Evolutionary conservation across 257 asterid genomes (phyloP).

Genomic region (Solanum neorickii): DNA sequence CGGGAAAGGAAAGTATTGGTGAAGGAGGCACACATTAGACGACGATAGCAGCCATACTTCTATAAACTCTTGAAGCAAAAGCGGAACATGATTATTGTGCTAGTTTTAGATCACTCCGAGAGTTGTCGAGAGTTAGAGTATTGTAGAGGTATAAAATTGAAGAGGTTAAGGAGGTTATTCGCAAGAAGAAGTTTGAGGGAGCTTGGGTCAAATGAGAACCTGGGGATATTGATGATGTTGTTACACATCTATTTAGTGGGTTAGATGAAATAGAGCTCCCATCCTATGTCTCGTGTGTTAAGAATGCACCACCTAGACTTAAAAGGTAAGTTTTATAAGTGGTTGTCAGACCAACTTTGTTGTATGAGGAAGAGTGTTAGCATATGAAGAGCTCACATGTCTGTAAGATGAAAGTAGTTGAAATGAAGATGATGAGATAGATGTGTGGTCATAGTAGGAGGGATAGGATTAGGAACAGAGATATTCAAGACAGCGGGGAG

Average conservation of each 20-base stretch:
- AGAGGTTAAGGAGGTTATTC: neutral
- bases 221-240: neutral
- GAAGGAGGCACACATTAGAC: neutral
- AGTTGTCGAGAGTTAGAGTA: neutral
- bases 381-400: neutral
- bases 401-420: neutral
- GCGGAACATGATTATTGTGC: neutral
- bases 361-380: neutral
- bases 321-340: neutral
- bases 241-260: neutral
- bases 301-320: neutral
- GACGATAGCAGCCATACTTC: neutral
- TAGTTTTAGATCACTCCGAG: neutral
- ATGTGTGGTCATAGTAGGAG: neutral
- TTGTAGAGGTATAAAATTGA: neutral
- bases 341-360: neutral
- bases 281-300: neutral
- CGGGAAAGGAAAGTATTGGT: neutral
- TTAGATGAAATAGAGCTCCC: neutral
- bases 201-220: neutral
- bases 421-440: neutral
- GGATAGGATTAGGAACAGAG: neutral
- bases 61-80: neutral
- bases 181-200: neutral
- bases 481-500: neutral